Evolutionary conservation across 345 rosid species (phyloP), one percentile per base, ranked within the genome.

Genomic region (Ailanthus altissimus): DNA sequence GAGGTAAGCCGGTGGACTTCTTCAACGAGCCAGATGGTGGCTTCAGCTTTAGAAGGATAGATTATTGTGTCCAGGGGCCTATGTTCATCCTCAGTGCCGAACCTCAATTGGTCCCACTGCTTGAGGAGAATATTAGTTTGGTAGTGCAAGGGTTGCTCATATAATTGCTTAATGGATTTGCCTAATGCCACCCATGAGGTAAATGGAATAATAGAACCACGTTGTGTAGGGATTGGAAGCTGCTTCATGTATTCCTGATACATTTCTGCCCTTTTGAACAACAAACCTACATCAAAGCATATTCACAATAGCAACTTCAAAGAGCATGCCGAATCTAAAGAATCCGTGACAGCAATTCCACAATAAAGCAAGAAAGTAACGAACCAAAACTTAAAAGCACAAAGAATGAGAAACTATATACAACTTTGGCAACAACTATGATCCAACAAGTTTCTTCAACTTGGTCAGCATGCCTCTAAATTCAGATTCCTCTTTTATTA

Each of bases 1-100:
- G 94, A 63, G 36, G 95, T 88, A 20, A 28, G 50, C 26, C 98
- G 90, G 85, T 96, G 97, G 13, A 83, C 63, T 80, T 94, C 97
- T 72, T 94, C 99, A 47, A 91, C 54, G 6, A 96, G 91, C 99
- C 98, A 96, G 75, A 94, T 75, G 43, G 89, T 83, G 38, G 94
- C 91, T 88, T 94, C 98, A 8, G 98, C 98, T 83, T 96, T 94
- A 21, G 60, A 36, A 2, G 99, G 98, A 84, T 96, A 97, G 18
- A 93, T 74, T 56, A 91, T 75, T 3, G 74, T 75, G 84, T 93
- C 97, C 77, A 92, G 77, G 28, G 85, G 78, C 69, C 56, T 72
- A 18, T 87, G 75, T 82, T 93, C 89, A 77, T 88, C 83, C 76
- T 79, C 91, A 10, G 81, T 45, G 69, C 90, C 93, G 14, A 83